Evolutionary conservation across 371 early-diverging fungal genomes (phyloP).

Genomic region (Zychaea mexicana): DNA sequence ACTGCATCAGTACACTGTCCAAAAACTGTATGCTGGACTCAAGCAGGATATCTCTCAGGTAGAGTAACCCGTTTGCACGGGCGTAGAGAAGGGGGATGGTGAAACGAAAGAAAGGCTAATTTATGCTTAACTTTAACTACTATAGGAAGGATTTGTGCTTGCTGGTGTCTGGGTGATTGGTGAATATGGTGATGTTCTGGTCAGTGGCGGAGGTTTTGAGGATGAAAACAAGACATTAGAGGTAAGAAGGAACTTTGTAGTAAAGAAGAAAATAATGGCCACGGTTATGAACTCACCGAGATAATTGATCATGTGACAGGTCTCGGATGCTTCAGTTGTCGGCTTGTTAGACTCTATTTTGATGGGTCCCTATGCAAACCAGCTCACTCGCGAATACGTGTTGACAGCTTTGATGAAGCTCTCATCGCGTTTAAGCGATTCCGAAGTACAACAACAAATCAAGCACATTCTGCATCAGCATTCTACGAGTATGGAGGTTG

Average conservation of each 20-base stretch:
- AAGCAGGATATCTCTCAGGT: conserved; percentile 79
- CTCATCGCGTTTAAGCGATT: conserved; percentile 73
- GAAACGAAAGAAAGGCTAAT: conserved; percentile 12
- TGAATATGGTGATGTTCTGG: conserved; percentile 94
- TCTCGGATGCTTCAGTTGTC: conserved; percentile 75
- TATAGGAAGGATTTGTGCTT: conserved; percentile 86
- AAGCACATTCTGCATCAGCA: conserved; percentile 63
- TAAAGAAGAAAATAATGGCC: too few species aligned
- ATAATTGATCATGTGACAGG: conserved; percentile 26
- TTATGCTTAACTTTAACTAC: conserved; percentile 19
- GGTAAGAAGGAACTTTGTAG: too few species aligned
- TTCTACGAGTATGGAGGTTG: conserved; percentile 79
- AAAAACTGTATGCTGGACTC: conserved; percentile 83
- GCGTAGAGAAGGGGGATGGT: too few species aligned
- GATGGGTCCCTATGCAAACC: conserved; percentile 79
- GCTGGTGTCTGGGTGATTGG: conserved; percentile 95
- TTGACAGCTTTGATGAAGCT: conserved; percentile 90
- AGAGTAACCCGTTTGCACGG: too few species aligned
- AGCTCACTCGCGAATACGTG: conserved; percentile 78
- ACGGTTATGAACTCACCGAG: background rate
- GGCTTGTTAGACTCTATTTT: conserved; percentile 74
- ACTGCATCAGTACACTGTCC: conserved; percentile 83
- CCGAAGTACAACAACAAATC: conserved; percentile 47
- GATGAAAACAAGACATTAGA: conserved; percentile 69
- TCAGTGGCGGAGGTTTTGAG: conserved; percentile 66